Conservation (phyloP, 768 basidiomycete genomes). For the Lactifluus echinatus region DNA sequence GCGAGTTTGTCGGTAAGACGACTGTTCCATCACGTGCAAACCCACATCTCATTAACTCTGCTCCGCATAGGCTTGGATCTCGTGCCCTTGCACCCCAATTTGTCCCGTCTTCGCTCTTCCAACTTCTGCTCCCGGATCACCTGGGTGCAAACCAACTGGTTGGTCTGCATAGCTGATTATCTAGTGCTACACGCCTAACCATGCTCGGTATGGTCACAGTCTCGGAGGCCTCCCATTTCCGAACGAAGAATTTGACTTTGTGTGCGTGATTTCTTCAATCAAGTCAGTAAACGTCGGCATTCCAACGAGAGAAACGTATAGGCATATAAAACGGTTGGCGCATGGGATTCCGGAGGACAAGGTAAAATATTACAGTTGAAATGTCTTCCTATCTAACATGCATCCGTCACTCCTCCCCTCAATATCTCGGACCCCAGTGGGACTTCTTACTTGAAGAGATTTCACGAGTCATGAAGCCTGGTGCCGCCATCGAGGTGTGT, state of each 20-base stretch:
- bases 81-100: slow-evolving; percentile 63
- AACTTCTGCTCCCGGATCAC: slow-evolving; percentile 53
- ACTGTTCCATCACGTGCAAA: neutral
- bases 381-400: neutral
- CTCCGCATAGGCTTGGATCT: slow-evolving; percentile 50
- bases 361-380: slow-evolving; percentile 36
- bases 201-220: slow-evolving; percentile 29
- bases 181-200: neutral
- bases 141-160: slow-evolving; percentile 73
- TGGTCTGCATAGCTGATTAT: slow-evolving; percentile 24
- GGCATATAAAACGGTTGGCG: slow-evolving; percentile 63
- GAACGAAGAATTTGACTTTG: slow-evolving; percentile 67
- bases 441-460: slow-evolving; percentile 61
- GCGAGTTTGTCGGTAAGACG: slow-evolving; percentile 55
- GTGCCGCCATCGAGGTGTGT: slow-evolving; percentile 59
- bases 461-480: slow-evolving; percentile 61
- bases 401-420: neutral
- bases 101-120: slow-evolving; percentile 47
- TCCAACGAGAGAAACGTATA: slow-evolving; percentile 23
- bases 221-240: slow-evolving; percentile 63
- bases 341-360: slow-evolving; percentile 71
- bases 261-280: slow-evolving; percentile 37
- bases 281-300: neutral
- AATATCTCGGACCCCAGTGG: slow-evolving; percentile 38
- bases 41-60: neutral